Conservation (phyloP, 495 filamentous ascomycete genomes). For the Neurospora pannonica region DNA sequence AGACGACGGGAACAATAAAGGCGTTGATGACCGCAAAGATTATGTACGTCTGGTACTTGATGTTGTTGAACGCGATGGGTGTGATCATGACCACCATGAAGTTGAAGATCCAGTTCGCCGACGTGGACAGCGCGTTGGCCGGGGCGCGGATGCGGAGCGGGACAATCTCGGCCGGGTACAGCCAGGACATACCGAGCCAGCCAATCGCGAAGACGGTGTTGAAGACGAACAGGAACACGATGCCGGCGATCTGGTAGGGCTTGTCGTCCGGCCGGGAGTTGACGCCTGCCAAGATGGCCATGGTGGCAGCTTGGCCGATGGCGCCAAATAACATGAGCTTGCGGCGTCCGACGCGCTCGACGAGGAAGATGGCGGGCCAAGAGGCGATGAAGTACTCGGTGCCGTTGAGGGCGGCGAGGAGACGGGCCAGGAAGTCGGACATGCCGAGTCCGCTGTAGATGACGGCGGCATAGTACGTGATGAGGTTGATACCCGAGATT, state of each 20-base stretch:
- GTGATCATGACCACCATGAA: constrained; percentile 65
- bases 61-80: constrained; percentile 57
- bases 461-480: constrained; percentile 63
- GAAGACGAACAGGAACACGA: constrained; percentile 46
- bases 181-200: constrained; percentile 49
- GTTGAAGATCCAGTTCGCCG: constrained; percentile 53
- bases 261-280: constrained; percentile 21
- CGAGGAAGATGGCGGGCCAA: constrained; percentile 60
- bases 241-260: constrained; percentile 31
- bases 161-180: constrained; percentile 62
- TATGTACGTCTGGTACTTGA: constrained; percentile 63
- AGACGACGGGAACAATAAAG: constrained; percentile 57
- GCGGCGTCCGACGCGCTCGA: constrained; percentile 51
- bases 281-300: constrained; percentile 54
- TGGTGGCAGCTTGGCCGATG: constrained; percentile 56
- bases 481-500: constrained; percentile 57
- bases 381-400: constrained; percentile 70
- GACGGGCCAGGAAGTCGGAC: constrained; percentile 42
- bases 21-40: constrained; percentile 74
- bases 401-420: constrained; percentile 63
- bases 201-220: constrained; percentile 43
- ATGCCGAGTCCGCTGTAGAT: constrained; percentile 52
- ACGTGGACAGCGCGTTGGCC: constrained; percentile 62
- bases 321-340: constrained; percentile 65
- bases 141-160: constrained; percentile 64